Base-by-base conservation (phyloP, 208 protist genomes). In the Wallacemonas rigidus region DNA sequence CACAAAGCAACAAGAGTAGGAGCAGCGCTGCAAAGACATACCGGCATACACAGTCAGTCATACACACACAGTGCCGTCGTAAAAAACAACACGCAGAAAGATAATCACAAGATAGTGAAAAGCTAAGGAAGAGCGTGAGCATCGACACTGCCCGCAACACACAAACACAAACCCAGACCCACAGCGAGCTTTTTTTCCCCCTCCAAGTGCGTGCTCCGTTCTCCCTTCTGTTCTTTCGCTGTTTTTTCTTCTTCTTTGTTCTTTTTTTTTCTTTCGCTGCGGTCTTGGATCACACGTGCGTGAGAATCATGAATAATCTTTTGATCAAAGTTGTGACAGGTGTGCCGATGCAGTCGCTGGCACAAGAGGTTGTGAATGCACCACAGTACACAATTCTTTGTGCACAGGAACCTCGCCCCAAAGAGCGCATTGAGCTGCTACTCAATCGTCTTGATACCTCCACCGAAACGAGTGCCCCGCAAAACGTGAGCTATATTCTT, bases 321-420 rank as follows among this genome's bases (percentile, higher is more conserved):
- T 89, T 95, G 67, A 70, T 86, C 54, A 82, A 84, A 45, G 81
- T 95, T 0, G 80, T 92, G 26, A 81, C 53, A 43, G 88, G 87
- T 3, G 69, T 69, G 38, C 91, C 91, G 35, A 77, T 88, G 76
- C 83, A 93, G 72, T 70, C 79, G 35, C 67, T 92, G n/a, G 58
- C 72, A 12, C 6, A 72, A 12, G 71, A 85, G 54, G 63, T 71
- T 5, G 63, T 80, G 26, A 76, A 57, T 53, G 79, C 81, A 11
- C 79, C 92, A 43, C 80, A 93, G 76, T 96, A 93, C 78, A 94
- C 86, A 12, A 91, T 95, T 76, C 70, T 97, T 44, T 92, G 88
- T 57, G 87, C 83, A 39, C 88, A 94, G 69, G 83, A 79, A 38
- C 89, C 85, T 40, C 71, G 81, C 8, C 69, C 75, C 35, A 79